Conservation (phyloP, 169 alveolate genomes). For the Plasmodium billcollinsi region DNA sequence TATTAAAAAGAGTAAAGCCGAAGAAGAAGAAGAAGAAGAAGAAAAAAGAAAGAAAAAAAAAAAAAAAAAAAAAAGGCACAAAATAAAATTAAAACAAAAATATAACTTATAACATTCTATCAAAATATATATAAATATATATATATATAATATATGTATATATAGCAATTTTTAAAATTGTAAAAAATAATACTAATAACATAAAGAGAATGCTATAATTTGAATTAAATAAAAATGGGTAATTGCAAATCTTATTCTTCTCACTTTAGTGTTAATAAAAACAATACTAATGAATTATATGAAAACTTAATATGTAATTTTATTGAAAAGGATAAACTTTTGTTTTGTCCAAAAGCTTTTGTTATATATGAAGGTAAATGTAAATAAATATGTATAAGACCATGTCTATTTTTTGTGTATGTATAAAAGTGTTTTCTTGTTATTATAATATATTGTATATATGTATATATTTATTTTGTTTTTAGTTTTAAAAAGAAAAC, state of each 20-base stretch:
- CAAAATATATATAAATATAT: too few species aligned
- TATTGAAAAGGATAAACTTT: conserved; percentile 40
- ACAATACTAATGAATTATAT: conserved; percentile 49
- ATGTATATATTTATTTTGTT: neutral
- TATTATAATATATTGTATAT: neutral
- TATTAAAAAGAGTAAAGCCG: conserved; percentile 18
- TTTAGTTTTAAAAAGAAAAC: conserved; percentile 40
- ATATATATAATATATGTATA: too few species aligned
- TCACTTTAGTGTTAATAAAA: conserved; percentile 39
- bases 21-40: conserved; percentile 8
- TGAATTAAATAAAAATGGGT: conserved; percentile 37
- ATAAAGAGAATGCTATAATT: conserved; percentile 2
- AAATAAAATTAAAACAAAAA: too few species aligned
- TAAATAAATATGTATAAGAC: neutral
- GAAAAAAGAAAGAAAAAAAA: too few species aligned
- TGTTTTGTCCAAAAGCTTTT: conserved; percentile 53
- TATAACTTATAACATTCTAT: too few species aligned
- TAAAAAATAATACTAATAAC: neutral
- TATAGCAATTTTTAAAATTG: neutral
- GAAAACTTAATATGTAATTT: conserved; percentile 73
- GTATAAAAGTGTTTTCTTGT: too few species aligned
- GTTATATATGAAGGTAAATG: conserved; percentile 64
- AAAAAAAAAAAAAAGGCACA: too few species aligned
- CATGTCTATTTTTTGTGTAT: too few species aligned
- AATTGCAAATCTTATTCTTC: conserved; percentile 65